A percentile compares a stretch with the other conserved stretches of the same genome.
phyloP scores from a whole-genome alignment of 306 rosid genomes.

The Biancaea sappan region DNA sequence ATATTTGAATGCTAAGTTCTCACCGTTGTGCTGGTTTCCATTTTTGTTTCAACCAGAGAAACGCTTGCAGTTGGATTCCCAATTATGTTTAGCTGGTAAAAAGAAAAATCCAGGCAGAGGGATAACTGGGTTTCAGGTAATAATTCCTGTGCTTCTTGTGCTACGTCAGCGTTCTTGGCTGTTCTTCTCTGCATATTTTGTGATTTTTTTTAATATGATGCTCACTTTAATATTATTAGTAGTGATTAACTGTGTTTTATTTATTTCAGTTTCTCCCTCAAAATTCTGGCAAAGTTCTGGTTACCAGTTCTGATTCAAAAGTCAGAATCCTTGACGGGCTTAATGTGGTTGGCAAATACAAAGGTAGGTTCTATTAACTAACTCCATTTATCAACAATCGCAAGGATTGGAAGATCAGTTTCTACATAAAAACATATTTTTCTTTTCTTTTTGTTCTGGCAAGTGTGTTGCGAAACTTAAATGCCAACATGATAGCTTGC shows the following conservation, averaged over 20 bases:
- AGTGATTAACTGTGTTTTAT: slow-evolving; percentile 1
- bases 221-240: too few relatives aligned
- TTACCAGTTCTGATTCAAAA: slow-evolving; percentile 58
- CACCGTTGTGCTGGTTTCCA: slow-evolving; percentile 1
- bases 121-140: slow-evolving; percentile 73
- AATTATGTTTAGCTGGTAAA: slow-evolving; percentile 48
- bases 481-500: background rate
- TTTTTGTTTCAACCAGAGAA: slow-evolving; percentile 48
- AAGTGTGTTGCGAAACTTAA: background rate
- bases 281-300: slow-evolving; percentile 60
- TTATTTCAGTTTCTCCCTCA: slow-evolving; percentile 54
- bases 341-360: slow-evolving; percentile 59
- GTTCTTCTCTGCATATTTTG: background rate
- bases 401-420: background rate
- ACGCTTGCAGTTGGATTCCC: slow-evolving; percentile 52
- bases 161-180: background rate
- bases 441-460: background rate
- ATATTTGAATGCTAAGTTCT: background rate
- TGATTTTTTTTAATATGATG: background rate
- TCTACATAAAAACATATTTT: background rate
- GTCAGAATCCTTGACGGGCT: slow-evolving; percentile 61
- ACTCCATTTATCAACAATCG: background rate
- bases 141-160: background rate
- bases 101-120: slow-evolving; percentile 57
- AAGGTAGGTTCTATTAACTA: slow-evolving; percentile 42